Base-by-base conservation (phyloP, 2,329 filamentous ascomycete species). In the Plectosphaerella plurivora region DNA sequence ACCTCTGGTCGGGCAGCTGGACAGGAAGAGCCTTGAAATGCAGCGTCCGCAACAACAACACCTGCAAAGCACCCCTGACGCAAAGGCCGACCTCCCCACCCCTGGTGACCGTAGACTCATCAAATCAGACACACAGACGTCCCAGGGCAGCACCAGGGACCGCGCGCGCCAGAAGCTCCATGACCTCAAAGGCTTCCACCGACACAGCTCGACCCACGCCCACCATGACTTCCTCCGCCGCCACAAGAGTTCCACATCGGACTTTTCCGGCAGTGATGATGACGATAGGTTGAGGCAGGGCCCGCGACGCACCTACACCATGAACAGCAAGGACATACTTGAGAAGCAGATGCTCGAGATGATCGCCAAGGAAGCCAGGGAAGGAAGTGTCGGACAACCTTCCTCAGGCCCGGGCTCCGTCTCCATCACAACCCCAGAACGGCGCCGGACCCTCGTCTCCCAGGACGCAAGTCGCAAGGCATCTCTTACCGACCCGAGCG, bases 321-420 rank as follows among this genome's bases (percentile, higher is more conserved):
- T 74, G 57, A 73, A 68, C 45, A 73, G 71, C 22, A 77, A 75
- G 55, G 77, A 82, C 52, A 68, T 84, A 12, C 66, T 85, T 12
- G 79, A 83, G 55, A 83, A 80, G 62, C 82, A 84, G 60, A 84
- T 85, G 80, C 68, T 77, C 53, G 80, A 84, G 53, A 78, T 83
- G 70, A 73, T 84, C 54, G 77, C 77, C 6, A 75, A 74, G 55
- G 81, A 85, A 61, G 74, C 73, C 6, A 66, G 68, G 12, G 73
- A 75, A n/a, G 44, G 68, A 70, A 41, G 72, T 74, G 22, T 60
- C 68, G 14, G 41, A 42, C 20, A 51, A 18, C 35, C 41, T 15
- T 45, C 39, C 3, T 24, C 28, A 2, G 49, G 28, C 14, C n/a
- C 49, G 2, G 37, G 39, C 5, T 42, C 37, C 14, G 52, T 55